These are phyloP conservation scores for Crataegus laevigata DNA, from an alignment of 306 rosid species.

Conservation along the genomic window DNA sequence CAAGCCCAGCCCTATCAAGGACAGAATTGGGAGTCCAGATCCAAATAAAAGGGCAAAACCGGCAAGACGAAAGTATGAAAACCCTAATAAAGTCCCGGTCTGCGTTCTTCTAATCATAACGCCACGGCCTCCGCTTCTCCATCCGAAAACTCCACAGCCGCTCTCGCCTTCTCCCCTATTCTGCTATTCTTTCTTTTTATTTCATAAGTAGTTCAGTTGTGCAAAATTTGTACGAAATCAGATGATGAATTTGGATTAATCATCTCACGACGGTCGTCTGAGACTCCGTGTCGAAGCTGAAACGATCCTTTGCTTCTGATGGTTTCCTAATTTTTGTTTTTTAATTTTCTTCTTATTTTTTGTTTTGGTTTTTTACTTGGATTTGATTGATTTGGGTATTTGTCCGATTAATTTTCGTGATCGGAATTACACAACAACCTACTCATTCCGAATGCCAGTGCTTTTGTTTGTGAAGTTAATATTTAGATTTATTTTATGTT, in stretches of 20 bases:
- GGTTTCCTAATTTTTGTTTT: neutral
- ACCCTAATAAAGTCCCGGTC: neutral
- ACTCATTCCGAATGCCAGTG: constrained; percentile 29
- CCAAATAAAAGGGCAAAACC: neutral
- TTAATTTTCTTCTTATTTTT: neutral
- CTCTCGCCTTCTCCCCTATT: too few relatives aligned
- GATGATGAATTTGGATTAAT: constrained; percentile 43
- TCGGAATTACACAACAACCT: constrained; percentile 23
- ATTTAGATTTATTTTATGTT: neutral
- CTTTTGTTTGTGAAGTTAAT: neutral
- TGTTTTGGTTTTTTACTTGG: neutral
- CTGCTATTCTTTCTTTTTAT: too few relatives aligned
- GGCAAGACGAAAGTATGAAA: neutral
- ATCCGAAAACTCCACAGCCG: neutral
- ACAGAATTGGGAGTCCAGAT: neutral
- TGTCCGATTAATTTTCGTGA: constrained; percentile 25
- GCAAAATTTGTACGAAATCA: neutral
- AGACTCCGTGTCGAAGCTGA: constrained; percentile 31
- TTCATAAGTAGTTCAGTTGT: neutral
- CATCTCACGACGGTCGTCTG: constrained; percentile 65
- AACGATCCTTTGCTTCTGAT: constrained; percentile 42
- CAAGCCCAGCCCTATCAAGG: neutral
- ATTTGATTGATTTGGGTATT: neutral
- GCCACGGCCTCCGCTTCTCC: too few relatives aligned
- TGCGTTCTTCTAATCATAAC: neutral